Conservation (phyloP, 805 yeast species). For the Saturnispora dispora region DNA sequence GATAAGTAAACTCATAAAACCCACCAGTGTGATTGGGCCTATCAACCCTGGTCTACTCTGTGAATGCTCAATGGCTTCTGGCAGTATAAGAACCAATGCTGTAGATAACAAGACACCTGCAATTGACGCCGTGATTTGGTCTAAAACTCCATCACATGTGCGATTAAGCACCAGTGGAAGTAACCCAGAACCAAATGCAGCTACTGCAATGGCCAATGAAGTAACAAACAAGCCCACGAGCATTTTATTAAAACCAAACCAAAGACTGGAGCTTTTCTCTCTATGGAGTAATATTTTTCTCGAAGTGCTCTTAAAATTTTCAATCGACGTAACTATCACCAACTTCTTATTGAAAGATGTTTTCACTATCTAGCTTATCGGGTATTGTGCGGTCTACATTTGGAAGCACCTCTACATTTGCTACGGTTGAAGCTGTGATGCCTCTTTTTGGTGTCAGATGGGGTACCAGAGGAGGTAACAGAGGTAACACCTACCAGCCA, state of each 20-base stretch:
- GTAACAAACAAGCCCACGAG: constrained; percentile 1
- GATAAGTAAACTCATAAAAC: constrained; percentile 8
- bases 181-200: constrained; percentile 10
- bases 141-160: not conserved
- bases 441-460: constrained; percentile 20
- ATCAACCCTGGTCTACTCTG: not conserved
- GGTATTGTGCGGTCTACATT: not conserved
- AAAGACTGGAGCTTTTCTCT: not conserved
- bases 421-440: not conserved
- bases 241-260: not conserved
- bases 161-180: constrained; percentile 7
- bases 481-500: constrained; percentile 96
- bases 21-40: constrained; percentile 10
- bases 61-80: constrained; percentile 8
- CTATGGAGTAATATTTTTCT: not conserved
- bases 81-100: constrained; percentile 9
- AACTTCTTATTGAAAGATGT: not conserved
- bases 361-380: not conserved
- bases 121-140: constrained; percentile 5
- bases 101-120: constrained; percentile 13
- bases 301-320: not conserved
- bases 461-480: constrained; percentile 55
- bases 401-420: not conserved
- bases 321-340: not conserved
- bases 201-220: constrained; percentile 5